These are phyloP conservation scores for Fraxinus platypoda DNA, from an alignment of 305 asterid species.

Conservation along the genomic window DNA sequence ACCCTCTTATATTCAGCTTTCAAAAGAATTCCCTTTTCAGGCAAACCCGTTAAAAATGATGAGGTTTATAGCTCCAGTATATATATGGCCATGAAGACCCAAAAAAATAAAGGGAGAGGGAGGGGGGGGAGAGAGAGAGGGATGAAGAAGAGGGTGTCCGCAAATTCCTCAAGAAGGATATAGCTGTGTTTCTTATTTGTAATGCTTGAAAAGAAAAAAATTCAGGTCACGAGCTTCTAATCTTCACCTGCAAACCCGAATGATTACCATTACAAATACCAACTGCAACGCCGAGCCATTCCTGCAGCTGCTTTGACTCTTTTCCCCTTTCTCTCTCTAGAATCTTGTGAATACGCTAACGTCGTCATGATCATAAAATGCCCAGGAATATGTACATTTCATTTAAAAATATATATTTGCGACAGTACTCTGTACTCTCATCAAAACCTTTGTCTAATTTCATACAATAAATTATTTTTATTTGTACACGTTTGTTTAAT, in stretches of 20 bases:
- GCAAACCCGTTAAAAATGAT: slow-evolving; percentile 12
- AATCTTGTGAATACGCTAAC: slow-evolving; percentile 14
- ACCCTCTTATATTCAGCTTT: not conserved
- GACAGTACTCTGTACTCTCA: not conserved
- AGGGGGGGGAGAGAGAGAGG: not conserved
- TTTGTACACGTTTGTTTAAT: not conserved
- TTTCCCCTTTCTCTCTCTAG: slow-evolving; percentile 25
- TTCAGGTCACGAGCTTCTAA: slow-evolving; percentile 28
- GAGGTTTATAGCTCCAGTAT: not conserved
- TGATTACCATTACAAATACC: slow-evolving; percentile 52
- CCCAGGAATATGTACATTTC: not conserved
- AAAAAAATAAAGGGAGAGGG: not conserved
- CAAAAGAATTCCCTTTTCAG: not conserved
- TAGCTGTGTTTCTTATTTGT: not conserved
- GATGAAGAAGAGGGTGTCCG: slow-evolving; percentile 10
- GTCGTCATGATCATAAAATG: not conserved
- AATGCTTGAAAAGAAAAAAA: not conserved
- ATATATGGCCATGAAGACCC: not conserved
- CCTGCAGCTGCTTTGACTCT: slow-evolving; percentile 44
- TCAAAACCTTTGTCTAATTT: not conserved
- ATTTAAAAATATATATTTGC: not conserved
- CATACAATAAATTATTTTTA: not conserved
- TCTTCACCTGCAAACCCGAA: slow-evolving; percentile 33
- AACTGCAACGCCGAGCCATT: slow-evolving; percentile 44
- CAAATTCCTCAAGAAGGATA: slow-evolving; percentile 24